phyloP scores from a whole-genome alignment of 768 basidiomycete genomes.

The Tulasnella sp. region DNA sequence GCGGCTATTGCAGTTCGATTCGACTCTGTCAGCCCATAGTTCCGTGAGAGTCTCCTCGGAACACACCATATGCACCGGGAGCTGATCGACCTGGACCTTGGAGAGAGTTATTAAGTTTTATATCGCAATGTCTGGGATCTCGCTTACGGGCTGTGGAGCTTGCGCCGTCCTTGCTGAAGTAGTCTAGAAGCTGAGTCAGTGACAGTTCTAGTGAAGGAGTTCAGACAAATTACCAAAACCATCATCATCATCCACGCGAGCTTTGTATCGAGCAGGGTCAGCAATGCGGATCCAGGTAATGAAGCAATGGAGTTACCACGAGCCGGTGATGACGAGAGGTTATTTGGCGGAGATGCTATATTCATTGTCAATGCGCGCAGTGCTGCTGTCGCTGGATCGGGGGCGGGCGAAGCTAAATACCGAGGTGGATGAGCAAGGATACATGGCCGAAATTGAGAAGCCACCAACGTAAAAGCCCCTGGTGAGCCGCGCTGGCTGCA shows the following conservation, averaged over 20 bases:
- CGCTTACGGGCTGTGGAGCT: background rate
- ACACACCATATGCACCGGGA: background rate
- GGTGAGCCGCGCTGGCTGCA: background rate
- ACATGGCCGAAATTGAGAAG: background rate
- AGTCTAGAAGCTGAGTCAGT: background rate
- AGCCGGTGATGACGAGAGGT: background rate
- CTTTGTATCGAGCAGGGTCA: background rate
- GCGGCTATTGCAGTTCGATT: background rate
- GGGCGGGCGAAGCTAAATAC: background rate
- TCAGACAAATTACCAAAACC: background rate
- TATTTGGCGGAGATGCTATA: background rate
- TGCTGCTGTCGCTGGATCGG: background rate
- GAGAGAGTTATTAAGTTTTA: background rate
- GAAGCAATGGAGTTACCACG: background rate
- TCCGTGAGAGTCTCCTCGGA: background rate
- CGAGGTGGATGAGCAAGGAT: background rate
- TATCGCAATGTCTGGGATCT: background rate
- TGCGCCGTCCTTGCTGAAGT: background rate
- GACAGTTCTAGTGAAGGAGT: background rate
- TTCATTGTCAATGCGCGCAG: background rate
- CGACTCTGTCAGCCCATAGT: background rate
- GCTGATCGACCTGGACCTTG: background rate
- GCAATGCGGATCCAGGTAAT: background rate
- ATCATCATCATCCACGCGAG: background rate
- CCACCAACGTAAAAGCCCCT: background rate